Evolutionary conservation across 148 eudicot species (phyloP).

Genomic region (Selenicereus undatus): DNA sequence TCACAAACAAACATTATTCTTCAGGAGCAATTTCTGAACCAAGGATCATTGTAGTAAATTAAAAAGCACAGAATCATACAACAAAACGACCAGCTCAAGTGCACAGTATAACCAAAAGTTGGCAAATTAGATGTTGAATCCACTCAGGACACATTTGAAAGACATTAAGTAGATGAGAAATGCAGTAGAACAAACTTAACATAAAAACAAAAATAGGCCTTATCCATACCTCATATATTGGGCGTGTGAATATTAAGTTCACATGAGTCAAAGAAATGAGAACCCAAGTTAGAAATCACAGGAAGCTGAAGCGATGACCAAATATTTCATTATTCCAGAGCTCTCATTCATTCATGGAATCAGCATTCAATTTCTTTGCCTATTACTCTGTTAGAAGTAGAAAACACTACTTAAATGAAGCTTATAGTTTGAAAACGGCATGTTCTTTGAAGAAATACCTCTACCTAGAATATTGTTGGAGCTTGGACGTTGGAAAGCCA

Average conservation of each 20-base stretch:
- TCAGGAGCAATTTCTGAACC: neutral
- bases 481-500: neutral
- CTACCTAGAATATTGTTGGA: neutral
- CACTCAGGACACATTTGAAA: neutral
- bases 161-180: neutral
- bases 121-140: neutral
- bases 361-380: neutral
- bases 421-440: neutral
- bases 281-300: neutral
- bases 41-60: neutral
- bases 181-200: neutral
- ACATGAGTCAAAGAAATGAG: too few species aligned
- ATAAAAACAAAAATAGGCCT: neutral
- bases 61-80: neutral
- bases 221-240: neutral
- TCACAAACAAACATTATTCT: conserved; percentile 15
- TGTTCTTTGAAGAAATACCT: neutral
- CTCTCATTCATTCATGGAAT: neutral
- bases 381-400: neutral
- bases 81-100: neutral
- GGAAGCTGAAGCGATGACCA: neutral
- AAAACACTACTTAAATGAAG: neutral
- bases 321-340: neutral
- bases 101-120: neutral
- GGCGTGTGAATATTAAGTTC: too few species aligned